Evolutionary conservation across 1,139 yeast genomes (phyloP), one percentile per base, ranked within the genome.

Genomic region (Diutina sp.): DNA sequence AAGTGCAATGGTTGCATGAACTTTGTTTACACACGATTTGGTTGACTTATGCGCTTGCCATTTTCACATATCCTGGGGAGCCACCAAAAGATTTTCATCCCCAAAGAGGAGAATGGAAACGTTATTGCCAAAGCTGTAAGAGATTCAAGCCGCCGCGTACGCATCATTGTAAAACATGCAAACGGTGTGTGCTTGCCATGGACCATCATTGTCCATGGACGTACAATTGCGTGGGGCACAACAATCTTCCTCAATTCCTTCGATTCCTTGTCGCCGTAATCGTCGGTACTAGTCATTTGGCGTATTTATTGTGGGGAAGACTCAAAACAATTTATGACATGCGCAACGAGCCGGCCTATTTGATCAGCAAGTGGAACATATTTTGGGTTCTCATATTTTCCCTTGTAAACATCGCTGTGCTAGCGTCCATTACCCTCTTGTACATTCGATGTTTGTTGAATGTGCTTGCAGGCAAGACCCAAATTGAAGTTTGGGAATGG

Each of bases 181-280:
- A 75, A 11, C 67, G 65, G 14, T 89, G 96, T 65, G 84, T 88
- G 14, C 67, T 87, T 57, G 80, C 79, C 63, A 89, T 88, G 96
- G 96, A 88, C 67, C 96, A 88, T 67, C 95, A 88, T 68, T 73
- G 80, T 62, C 95, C 96, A 0, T 89, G 96, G 96, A 87, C 95
- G 0, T 79, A 81, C 68, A 87, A 87, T 66, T 88, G 96, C 63
- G 90, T 89, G 21, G 96, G 96, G 0, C 84, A 84, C 67, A 69
- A 70, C 1, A 93, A 93, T 66, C 75, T 84, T 69, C 91, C 96
- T 0, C 93, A 90, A 65, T 93, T 93, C 65, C 65, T 89, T 62
- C 75, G 98, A 56, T 93, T 93, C 65, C 66, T 93, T 54, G 64
- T 76, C 8, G 84, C 91, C 87, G 85, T 89, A 0, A 70, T 82